phyloP scores from a whole-genome alignment of 768 basidiomycete species.

The Saitozyma sp. region DNA sequence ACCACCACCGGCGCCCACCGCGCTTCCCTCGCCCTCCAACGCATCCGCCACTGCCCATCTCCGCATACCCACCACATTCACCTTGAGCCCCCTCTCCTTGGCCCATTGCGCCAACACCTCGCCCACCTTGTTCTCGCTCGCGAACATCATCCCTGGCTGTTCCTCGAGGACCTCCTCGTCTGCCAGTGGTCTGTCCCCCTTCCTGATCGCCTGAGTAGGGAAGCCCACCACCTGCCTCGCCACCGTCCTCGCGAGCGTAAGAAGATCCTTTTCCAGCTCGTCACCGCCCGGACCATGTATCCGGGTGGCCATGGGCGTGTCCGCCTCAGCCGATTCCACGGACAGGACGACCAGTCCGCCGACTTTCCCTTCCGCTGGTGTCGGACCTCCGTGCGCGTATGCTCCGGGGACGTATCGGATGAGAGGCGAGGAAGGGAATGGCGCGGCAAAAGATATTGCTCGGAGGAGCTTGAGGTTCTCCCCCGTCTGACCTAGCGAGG shows the following conservation, averaged over 20 bases:
- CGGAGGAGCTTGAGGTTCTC: conserved; percentile 54
- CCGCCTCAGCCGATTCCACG: conserved; percentile 56
- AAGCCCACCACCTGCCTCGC: conserved; percentile 84
- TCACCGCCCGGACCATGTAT: conserved; percentile 43
- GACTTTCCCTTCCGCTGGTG: conserved; percentile 54
- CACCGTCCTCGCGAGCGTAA: conserved; percentile 69
- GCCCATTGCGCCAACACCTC: conserved; percentile 47
- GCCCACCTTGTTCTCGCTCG: conserved; percentile 37
- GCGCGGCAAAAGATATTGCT: conserved; percentile 50
- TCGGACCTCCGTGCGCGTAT: conserved; percentile 49
- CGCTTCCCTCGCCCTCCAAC: not conserved
- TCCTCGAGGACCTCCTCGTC: conserved; percentile 39
- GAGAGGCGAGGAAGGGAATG: conserved; percentile 43
- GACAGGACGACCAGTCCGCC: conserved; percentile 57
- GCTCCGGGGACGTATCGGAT: conserved; percentile 47
- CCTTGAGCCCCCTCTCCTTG: conserved; percentile 34
- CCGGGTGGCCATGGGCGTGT: conserved; percentile 35
- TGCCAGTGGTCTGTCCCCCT: not conserved
- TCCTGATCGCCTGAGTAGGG: conserved; percentile 61
- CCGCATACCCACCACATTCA: conserved; percentile 43
- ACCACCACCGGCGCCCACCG: not conserved
- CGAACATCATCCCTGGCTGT: conserved; percentile 48
- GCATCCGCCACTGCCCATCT: conserved; percentile 47
- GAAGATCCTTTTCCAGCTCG: conserved; percentile 60
- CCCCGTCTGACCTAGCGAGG: conserved; percentile 46